Percentiles rank a stretch among this genome's conserved stretches.
Evolutionary conservation across 805 yeast species (phyloP).

Genomic region (Zygosaccharomyces bisporus): DNA sequence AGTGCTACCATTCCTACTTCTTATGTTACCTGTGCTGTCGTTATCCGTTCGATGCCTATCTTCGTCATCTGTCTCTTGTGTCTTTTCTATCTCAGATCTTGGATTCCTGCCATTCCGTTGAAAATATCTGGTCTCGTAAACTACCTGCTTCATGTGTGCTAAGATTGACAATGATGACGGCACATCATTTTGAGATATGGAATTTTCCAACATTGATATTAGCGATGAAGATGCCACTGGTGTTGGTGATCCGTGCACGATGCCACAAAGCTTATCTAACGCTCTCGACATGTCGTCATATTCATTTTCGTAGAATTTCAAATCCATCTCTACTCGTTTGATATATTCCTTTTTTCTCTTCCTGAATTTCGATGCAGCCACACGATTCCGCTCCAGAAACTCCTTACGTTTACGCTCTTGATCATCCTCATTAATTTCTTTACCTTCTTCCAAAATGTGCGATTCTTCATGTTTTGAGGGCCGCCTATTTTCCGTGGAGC

Average conservation of each 20-base stretch:
- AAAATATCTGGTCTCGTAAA: conserved; percentile 22
- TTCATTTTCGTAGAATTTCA: conserved; percentile 64
- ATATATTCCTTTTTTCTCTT: conserved; percentile 89
- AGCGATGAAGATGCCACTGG: conserved; percentile 14
- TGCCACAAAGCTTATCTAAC: conserved; percentile 22
- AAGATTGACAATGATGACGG: conserved; percentile 22
- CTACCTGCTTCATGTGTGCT: conserved; percentile 23
- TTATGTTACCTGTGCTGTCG: conserved; percentile 6
- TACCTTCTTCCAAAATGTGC: background rate
- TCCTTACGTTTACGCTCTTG: conserved; percentile 60
- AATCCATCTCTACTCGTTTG: conserved; percentile 75
- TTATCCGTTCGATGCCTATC: conserved; percentile 14
- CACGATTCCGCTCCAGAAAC: conserved; percentile 83
- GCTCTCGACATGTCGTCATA: conserved; percentile 54
- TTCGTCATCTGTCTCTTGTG: conserved; percentile 16
- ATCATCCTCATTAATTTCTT: conserved; percentile 42
- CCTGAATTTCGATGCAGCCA: conserved; percentile 94
- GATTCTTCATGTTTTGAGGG: background rate
- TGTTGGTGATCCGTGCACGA: conserved; percentile 14
- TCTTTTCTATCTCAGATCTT: conserved; percentile 17
- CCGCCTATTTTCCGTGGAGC: conserved; percentile 5
- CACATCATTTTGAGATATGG: conserved; percentile 24
- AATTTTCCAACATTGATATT: conserved; percentile 21
- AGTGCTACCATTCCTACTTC: conserved; percentile 13
- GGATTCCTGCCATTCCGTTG: conserved; percentile 32